Evolutionary conservation across 2,329 filamentous ascomycete genomes (phyloP), one percentile per base, ranked within the genome.

Genomic region (Lojkania enalia): DNA sequence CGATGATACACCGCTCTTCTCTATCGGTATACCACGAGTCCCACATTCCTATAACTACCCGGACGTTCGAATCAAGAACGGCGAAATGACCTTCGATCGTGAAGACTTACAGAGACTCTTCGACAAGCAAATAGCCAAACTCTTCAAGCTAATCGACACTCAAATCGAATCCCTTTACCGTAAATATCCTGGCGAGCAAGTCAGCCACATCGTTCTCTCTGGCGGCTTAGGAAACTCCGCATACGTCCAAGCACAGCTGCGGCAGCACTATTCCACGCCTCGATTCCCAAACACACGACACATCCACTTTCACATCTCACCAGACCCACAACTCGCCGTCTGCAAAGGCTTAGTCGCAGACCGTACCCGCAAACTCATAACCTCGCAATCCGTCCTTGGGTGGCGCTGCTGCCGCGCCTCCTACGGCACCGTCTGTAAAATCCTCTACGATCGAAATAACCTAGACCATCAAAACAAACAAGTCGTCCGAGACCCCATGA

Each of bases 301-400:
- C 2, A 57, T 69, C 15, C 52, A 42, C 16, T 58, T 71, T 1
- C 57, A 67, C 3, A 61, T 71, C 13, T 63, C 67, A 2, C 72
- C 74, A 6, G 78, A 81, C 35, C 78, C 79, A 0, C 77, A 81
- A 42, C 74, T 82, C 0, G 77, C 78, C 4, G 78, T 81, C 1
- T 77, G 78, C 31, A 77, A 78, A 48, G 78, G 79, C 0, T 61
- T 81, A 2, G 73, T 81, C 1, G 65, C 74, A 2, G 77, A 82
- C 37, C 70, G 77, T 9, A 64, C 79, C n/a, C 74, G 78, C 31
- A 76, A 71, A 36, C 65, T 77, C 3, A 67, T 71, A 1, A 70
- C 69, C 12, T 67, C 64, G 1, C 61, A 65, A 2, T 63, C 76
- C 0, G 74, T 80, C 1, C 65, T 81, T 1, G 63, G 63, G 1